Conservation (phyloP, 2,329 filamentous ascomycete genomes). For the Torrubiella hemipterigena region DNA sequence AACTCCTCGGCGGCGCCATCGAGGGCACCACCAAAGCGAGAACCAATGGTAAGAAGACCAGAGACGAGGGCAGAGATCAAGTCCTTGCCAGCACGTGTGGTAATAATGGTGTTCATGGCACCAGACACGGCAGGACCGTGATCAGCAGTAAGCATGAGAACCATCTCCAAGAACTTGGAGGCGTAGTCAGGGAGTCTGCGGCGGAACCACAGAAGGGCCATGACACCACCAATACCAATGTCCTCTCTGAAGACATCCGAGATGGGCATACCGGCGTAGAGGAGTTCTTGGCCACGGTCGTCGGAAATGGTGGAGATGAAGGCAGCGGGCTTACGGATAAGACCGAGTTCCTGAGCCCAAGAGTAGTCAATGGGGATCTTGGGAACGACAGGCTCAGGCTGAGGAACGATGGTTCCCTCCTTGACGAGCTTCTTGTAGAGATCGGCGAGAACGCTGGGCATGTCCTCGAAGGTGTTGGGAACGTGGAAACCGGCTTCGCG, state of each 20-base stretch:
- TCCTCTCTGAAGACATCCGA: slow-evolving; percentile 99
- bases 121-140: slow-evolving; percentile 98
- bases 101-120: slow-evolving; percentile 99
- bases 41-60: slow-evolving; percentile 96
- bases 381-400: slow-evolving; percentile 81
- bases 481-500: slow-evolving; percentile 88
- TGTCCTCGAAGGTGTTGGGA: slow-evolving; percentile 92
- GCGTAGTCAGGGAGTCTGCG: slow-evolving; percentile 91
- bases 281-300: slow-evolving; percentile 96
- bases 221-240: slow-evolving; percentile 98
- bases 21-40: slow-evolving; percentile 94
- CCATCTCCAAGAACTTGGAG: slow-evolving; percentile 99
- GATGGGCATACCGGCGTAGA: slow-evolving; percentile 98
- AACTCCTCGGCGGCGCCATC: slow-evolving; percentile 98
- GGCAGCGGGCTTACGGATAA: slow-evolving; percentile 97
- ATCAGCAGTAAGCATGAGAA: slow-evolving; percentile 98
- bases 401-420: slow-evolving; percentile 73
- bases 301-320: slow-evolving; percentile 99
- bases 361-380: slow-evolving; percentile 99
- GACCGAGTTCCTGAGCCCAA: slow-evolving; percentile 97
- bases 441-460: slow-evolving; percentile 61
- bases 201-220: slow-evolving; percentile 99
- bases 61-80: slow-evolving; percentile 90
- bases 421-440: slow-evolving; percentile 86
- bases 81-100: slow-evolving; percentile 97